phyloP scores from a whole-genome alignment of 2,329 filamentous ascomycete species.

The Penicillium sp. region DNA sequence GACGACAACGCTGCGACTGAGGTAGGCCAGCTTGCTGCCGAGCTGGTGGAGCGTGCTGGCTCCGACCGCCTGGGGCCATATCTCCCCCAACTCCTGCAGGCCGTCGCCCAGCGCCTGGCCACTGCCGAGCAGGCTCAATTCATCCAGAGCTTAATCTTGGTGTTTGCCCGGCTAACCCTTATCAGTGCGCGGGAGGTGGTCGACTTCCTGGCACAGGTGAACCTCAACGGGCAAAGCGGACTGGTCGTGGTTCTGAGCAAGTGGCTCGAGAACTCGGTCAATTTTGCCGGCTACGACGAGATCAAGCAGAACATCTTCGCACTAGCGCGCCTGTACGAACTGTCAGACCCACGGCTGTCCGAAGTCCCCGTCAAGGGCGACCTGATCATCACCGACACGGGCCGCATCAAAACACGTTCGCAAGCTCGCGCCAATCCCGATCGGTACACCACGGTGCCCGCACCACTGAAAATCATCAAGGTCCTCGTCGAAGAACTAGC shows the following conservation, averaged over 20 bases:
- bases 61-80: conserved; percentile 88
- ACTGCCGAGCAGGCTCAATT: conserved; percentile 83
- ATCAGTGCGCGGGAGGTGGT: conserved; percentile 86
- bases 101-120: conserved; percentile 81
- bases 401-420: conserved; percentile 90
- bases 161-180: conserved; percentile 88
- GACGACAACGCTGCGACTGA: conserved; percentile 95
- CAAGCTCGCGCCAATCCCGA: conserved; percentile 87
- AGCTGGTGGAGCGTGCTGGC: conserved; percentile 93
- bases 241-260: conserved; percentile 86
- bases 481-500: conserved; percentile 89
- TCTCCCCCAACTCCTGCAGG: conserved; percentile 81
- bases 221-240: conserved; percentile 75
- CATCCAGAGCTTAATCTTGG: conserved; percentile 92
- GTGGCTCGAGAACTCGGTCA: conserved; percentile 96
- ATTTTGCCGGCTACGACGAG: conserved; percentile 97
- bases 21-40: conserved; percentile 89
- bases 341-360: conserved; percentile 77
- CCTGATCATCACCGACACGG: conserved; percentile 75
- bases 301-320: conserved; percentile 96
- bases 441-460: conserved; percentile 82
- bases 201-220: conserved; percentile 82
- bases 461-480: conserved; percentile 93
- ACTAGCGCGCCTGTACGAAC: conserved; percentile 83
- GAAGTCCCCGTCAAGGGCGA: conserved; percentile 89